A percentile compares a stretch with the other conserved stretches of the same genome.
Conservation (phyloP, 306 rosid genomes). For the Fragaria vesca region DNA sequence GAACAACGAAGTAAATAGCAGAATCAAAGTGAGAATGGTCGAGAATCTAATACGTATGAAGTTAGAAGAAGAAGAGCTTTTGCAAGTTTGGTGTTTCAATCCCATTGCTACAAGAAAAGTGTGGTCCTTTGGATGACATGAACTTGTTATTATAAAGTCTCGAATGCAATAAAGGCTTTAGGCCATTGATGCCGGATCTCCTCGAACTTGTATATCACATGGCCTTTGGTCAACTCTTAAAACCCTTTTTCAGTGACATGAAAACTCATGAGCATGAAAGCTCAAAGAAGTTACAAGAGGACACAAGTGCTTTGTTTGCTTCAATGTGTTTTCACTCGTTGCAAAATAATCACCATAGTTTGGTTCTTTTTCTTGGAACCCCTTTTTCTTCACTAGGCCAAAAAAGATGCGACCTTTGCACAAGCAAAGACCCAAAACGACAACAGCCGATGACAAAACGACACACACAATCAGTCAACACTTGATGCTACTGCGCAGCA, state of each 20-base stretch:
- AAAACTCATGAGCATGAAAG: not conserved
- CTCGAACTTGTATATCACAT: constrained; percentile 12
- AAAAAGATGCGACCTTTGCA: not conserved
- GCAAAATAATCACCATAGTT: not conserved
- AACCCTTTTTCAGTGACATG: not conserved
- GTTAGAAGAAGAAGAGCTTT: constrained; percentile 12
- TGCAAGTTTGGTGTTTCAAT: constrained; percentile 17
- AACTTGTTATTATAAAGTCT: not conserved
- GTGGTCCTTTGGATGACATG: not conserved
- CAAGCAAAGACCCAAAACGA: not conserved
- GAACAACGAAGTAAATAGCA: constrained; percentile 16
- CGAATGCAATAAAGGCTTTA: not conserved
- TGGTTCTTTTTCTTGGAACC: not conserved
- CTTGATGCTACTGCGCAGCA: not conserved
- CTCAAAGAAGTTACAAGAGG: not conserved
- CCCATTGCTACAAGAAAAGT: constrained; percentile 9
- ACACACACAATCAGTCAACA: constrained; percentile 1
- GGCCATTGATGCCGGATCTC: constrained; percentile 22
- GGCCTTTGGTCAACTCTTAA: constrained; percentile 13
- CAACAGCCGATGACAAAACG: not conserved
- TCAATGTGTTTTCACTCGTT: not conserved
- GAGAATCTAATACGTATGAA: constrained; percentile 15
- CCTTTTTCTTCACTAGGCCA: not conserved
- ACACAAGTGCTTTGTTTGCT: not conserved
- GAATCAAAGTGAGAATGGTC: constrained; percentile 7